Evolutionary conservation across 176 grass and related monocot genomes (phyloP).

Genomic region (Cymbopogon citratus): DNA sequence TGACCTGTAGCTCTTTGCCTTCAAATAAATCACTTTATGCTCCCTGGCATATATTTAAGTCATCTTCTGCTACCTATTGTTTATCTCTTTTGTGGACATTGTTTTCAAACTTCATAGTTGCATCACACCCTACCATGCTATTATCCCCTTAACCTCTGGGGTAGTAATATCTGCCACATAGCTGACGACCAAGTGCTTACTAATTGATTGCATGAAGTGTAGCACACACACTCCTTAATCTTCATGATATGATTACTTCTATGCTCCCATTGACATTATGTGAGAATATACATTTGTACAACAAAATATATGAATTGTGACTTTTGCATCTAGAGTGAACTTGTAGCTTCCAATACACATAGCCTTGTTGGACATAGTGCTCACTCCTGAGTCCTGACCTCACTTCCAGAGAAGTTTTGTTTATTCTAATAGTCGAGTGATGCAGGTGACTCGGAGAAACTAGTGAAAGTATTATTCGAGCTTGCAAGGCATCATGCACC

Average conservation of each 20-base stretch:
- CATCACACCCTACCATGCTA: neutral
- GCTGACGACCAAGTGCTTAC: neutral
- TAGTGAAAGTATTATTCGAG: slow-evolving; percentile 87
- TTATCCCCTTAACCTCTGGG: neutral
- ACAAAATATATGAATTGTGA: neutral
- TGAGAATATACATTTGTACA: no score
- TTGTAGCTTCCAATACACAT: no score
- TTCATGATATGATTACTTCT: neutral
- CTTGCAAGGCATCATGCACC: slow-evolving; percentile 94
- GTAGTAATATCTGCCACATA: neutral
- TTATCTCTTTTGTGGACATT: neutral
- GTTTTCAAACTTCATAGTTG: neutral
- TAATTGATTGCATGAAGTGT: neutral
- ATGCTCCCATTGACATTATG: no score
- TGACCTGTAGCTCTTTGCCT: neutral
- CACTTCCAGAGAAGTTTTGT: neutral
- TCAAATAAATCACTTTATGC: neutral
- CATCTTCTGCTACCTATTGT: neutral
- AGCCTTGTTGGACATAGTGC: no score
- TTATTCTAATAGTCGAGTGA: slow-evolving; percentile 21
- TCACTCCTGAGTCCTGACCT: neutral
- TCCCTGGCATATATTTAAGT: neutral
- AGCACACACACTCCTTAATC: neutral
- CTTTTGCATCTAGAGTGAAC: no score
- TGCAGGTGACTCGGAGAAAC: slow-evolving; percentile 93